A percentile compares a stretch with the other conserved stretches of the same genome.
These are phyloP conservation scores for Breynia disticha DNA, from an alignment of 441 rosid genomes.

Conservation along the genomic window DNA sequence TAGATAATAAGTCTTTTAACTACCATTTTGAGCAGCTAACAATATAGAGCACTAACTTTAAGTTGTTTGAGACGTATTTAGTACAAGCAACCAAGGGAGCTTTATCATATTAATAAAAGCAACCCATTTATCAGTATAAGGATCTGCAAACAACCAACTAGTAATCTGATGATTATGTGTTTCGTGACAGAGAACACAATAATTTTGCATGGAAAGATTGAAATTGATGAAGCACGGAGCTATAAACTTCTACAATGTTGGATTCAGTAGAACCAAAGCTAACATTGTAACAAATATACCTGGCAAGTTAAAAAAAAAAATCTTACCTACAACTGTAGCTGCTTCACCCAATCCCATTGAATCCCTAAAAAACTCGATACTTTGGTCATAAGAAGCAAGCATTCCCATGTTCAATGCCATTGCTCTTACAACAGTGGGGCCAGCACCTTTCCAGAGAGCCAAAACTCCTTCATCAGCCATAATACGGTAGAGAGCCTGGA, in stretches of 20 bases:
- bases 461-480: constrained; percentile 77
- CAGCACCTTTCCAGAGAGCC: constrained; percentile 99
- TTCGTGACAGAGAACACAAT: too few species aligned
- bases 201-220: background rate
- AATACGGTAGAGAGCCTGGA: constrained; percentile 85
- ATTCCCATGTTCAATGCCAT: constrained; percentile 99
- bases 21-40: too few species aligned
- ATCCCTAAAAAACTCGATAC: constrained; percentile 82
- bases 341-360: constrained; percentile 63
- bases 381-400: constrained; percentile 98
- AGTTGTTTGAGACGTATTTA: too few species aligned
- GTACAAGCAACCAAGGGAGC: too few species aligned
- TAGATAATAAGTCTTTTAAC: too few species aligned
- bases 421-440: constrained; percentile 92
- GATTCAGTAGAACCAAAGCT: background rate
- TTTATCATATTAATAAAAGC: too few species aligned
- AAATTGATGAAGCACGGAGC: background rate
- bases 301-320: background rate
- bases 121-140: background rate
- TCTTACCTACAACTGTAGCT: constrained; percentile 65
- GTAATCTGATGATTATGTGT: too few species aligned
- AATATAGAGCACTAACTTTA: too few species aligned
- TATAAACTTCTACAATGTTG: background rate
- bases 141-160: background rate
- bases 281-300: background rate